Percentiles rank a stretch among this genome's conserved stretches.
Evolutionary conservation across 2,329 filamentous ascomycete species (phyloP).

Genomic region (Exophiala lecanii-corni): DNA sequence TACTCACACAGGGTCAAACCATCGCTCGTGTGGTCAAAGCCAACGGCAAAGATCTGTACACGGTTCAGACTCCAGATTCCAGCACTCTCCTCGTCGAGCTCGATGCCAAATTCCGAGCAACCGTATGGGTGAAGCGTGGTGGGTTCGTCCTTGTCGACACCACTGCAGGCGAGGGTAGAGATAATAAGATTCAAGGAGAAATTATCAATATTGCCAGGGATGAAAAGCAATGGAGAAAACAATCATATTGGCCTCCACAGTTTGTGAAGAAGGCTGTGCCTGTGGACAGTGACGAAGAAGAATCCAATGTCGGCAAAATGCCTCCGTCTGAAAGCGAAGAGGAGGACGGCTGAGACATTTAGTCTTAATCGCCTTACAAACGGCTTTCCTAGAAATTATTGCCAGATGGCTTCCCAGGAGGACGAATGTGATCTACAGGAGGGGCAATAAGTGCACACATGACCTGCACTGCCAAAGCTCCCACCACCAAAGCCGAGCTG

Average conservation of each 20-base stretch:
- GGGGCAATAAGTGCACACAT: slow-evolving; percentile 19
- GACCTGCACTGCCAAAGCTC: slow-evolving; percentile 63
- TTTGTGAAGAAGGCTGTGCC: slow-evolving; percentile 61
- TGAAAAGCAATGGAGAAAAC: slow-evolving; percentile 87
- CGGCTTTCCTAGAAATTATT: no score
- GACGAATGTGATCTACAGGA: slow-evolving; percentile 20
- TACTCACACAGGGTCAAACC: slow-evolving; percentile 48
- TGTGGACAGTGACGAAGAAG: slow-evolving; percentile 66
- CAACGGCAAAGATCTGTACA: slow-evolving; percentile 85
- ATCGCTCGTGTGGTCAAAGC: slow-evolving; percentile 76
- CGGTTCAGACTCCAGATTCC: slow-evolving; percentile 65
- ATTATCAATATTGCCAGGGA: slow-evolving; percentile 91
- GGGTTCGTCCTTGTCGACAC: slow-evolving; percentile 82
- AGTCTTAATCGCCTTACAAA: no score
- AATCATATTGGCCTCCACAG: slow-evolving; percentile 80
- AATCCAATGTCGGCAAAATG: slow-evolving; percentile 78
- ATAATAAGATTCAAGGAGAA: slow-evolving; percentile 77
- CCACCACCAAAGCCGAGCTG: slow-evolving; percentile 66
- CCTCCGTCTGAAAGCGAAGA: slow-evolving; percentile 77
- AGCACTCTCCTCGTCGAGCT: slow-evolving; percentile 72
- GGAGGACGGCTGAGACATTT: slow-evolving; percentile 11
- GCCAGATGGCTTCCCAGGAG: slow-evolving; percentile 8
- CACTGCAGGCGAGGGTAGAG: slow-evolving; percentile 55
- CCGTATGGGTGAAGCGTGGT: slow-evolving; percentile 87
- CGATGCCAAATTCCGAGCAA: slow-evolving; percentile 78